Percentiles rank a stretch among this genome's conserved stretches.
Conservation (phyloP, 768 basidiomycete genomes). For the Lentinula sp. region DNA sequence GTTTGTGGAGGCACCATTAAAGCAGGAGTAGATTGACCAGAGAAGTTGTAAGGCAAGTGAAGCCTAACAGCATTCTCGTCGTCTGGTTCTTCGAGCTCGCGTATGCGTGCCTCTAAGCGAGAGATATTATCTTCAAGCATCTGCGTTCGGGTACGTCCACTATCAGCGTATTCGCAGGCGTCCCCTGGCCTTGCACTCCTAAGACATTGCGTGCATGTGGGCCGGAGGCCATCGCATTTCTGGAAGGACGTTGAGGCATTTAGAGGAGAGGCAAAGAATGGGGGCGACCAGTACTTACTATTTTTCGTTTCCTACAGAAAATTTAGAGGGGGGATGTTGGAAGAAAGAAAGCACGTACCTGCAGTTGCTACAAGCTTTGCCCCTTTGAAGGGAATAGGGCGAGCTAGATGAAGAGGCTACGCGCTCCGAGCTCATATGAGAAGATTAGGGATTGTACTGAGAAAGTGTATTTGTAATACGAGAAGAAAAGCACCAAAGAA, state of each 20-base stretch:
- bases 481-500: background rate
- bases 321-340: background rate
- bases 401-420: background rate
- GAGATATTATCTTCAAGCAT: conserved; percentile 34
- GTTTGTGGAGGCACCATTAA: background rate
- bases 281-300: background rate
- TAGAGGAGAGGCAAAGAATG: background rate
- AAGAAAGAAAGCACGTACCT: background rate
- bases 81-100: conserved; percentile 28
- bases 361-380: conserved; percentile 7
- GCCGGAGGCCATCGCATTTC: conserved; percentile 36
- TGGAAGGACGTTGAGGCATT: conserved; percentile 7
- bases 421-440: background rate
- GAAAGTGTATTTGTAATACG: background rate
- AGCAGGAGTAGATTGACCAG: conserved; percentile 2
- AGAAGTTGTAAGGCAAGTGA: conserved; percentile 11
- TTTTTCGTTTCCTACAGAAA: conserved; percentile 4
- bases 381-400: conserved; percentile 6
- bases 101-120: conserved; percentile 31
- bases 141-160: conserved; percentile 28
- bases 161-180: conserved; percentile 42
- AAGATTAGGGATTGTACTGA: background rate
- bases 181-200: conserved; percentile 26
- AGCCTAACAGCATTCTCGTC: conserved; percentile 12
- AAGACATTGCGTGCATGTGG: conserved; percentile 33